Evolutionary conservation across 106 monocot genomes (phyloP).

Genomic region (Phalaenopsis equestris): DNA sequence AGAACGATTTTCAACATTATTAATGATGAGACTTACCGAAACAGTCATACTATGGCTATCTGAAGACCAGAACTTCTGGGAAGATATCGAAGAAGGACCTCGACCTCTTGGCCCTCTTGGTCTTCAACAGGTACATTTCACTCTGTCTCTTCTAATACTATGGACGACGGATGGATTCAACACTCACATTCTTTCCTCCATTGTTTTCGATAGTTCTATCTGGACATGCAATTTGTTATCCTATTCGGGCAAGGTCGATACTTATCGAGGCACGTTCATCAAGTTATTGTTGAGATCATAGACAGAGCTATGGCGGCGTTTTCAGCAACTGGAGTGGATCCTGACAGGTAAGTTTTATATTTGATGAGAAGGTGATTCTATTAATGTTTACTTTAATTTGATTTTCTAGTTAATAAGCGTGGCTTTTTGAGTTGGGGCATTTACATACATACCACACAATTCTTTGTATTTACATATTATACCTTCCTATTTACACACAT

Average conservation of each 20-base stretch:
- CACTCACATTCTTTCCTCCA: background rate
- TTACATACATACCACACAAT: too few relatives aligned
- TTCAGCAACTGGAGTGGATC: slow-evolving; percentile 75
- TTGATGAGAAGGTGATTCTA: background rate
- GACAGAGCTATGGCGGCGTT: slow-evolving; percentile 84
- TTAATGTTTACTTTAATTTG: too few relatives aligned
- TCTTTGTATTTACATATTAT: too few relatives aligned
- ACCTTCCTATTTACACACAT: too few relatives aligned
- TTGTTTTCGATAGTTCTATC: slow-evolving; percentile 62
- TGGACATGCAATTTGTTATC: slow-evolving; percentile 95
- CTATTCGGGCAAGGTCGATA: slow-evolving; percentile 83
- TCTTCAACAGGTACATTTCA: slow-evolving; percentile 64
- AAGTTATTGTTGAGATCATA: slow-evolving; percentile 77
- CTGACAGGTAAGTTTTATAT: slow-evolving; percentile 49
- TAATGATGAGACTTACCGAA: slow-evolving; percentile 88
- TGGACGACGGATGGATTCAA: background rate
- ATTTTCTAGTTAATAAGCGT: too few relatives aligned
- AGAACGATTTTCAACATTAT: slow-evolving; percentile 83
- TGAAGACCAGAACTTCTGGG: slow-evolving; percentile 91
- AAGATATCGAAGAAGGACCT: slow-evolving; percentile 78
- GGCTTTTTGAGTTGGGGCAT: too few relatives aligned
- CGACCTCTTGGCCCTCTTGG: slow-evolving; percentile 72
- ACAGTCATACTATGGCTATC: slow-evolving; percentile 82
- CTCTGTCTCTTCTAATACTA: background rate
- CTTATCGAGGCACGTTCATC: slow-evolving; percentile 74